Conservation (phyloP, 2,329 filamentous ascomycete genomes). For the Curvularia sp. region DNA sequence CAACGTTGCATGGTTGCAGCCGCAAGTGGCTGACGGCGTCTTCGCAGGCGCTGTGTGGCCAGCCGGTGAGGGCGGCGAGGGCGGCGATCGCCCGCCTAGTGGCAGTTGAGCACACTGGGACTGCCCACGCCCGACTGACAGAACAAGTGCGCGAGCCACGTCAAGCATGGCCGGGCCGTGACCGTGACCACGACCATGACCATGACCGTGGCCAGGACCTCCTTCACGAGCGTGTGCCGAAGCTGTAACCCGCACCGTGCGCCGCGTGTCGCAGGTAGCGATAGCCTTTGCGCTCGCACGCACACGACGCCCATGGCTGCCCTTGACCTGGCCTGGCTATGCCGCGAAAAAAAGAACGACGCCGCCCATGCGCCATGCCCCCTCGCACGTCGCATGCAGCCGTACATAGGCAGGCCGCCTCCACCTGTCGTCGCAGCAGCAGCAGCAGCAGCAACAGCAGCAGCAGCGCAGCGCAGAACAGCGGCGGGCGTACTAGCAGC, state of each 20-base stretch:
- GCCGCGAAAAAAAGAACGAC: background rate
- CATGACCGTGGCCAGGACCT: background rate
- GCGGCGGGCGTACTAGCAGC: background rate
- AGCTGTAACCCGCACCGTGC: constrained; percentile 8
- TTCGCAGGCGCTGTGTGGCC: background rate
- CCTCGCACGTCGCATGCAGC: background rate
- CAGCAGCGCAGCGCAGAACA: background rate
- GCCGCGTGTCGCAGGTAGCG: constrained; percentile 5
- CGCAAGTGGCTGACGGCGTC: constrained; percentile 10
- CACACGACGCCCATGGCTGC: background rate
- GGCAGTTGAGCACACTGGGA: constrained; percentile 4
- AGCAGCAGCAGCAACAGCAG: background rate
- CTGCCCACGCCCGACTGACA: background rate
- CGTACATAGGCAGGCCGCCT: background rate
- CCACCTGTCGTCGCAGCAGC: background rate
- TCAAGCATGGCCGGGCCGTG: background rate
- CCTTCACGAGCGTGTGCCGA: background rate
- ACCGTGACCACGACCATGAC: background rate
- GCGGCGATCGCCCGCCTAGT: constrained; percentile 16
- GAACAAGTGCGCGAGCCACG: background rate
- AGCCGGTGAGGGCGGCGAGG: constrained; percentile 4
- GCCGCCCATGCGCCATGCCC: background rate
- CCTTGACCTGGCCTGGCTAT: background rate
- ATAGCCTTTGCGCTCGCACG: background rate
- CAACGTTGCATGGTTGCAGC: constrained; percentile 4